Evolutionary conservation across 2,329 filamentous ascomycete genomes (phyloP), one percentile per base, ranked within the genome.

Genomic region (Xylariaceae sp.): DNA sequence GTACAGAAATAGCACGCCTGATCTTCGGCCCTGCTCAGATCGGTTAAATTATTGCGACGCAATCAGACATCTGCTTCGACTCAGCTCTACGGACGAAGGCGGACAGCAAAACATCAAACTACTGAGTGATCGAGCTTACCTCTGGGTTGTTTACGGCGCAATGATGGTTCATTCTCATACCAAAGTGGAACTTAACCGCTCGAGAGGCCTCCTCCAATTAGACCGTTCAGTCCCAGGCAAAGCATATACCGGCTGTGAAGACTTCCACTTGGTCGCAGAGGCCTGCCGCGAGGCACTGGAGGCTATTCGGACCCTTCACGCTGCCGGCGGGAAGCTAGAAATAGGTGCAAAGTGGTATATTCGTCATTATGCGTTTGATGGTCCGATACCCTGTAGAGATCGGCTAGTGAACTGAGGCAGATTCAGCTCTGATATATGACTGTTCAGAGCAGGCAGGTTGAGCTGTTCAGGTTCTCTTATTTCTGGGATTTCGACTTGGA

Each of bases 41-140:
- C 26, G 43, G n/a, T 1, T 32, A 6, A 21, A 8, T 40, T 45
- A 39, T 46, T 45, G 37, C 13, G 26, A 51, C 16, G 29, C 42
- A 13, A n/a, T 51, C 21, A 41, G 22, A 9, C 34, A 51, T 51
- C 2, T 51, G 21, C 30, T 51, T 40, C 49, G 10, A 32, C 42
- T 51, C 5, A 22, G 18, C 16, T 3, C 41, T 29, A 12, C 6
- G 9, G 22, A 22, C n/a, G 29, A 41, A 41, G 21, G 21, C 5
- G 34, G 16, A 18, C 32, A 40, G 30, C 32, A 21, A 46, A 8
- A 12, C 22, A 30, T 13, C 9, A 9, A 6, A 26, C 15, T 37
- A 16, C 18, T 49, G 18, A 4, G 13, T 37, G 26, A 26, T 26
- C 26, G 26, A 26, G 26, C 26, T 8, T 26, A 4, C 5, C 8